Conservation (phyloP, 805 yeast genomes). For the Komagataella mondaviorum region DNA sequence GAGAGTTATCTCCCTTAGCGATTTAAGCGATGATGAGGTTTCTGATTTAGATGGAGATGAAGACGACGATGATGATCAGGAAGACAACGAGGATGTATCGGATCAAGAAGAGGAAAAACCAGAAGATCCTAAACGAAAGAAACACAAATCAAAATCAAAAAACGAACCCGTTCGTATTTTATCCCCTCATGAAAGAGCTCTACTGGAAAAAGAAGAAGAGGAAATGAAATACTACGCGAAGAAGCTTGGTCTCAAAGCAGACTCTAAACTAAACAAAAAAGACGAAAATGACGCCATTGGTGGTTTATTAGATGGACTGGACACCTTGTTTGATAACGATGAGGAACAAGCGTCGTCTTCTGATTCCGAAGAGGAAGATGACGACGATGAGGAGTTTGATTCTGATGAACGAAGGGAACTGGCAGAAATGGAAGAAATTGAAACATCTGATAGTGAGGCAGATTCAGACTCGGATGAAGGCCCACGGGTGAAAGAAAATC, state of each 20-base stretch:
- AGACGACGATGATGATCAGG: slow-evolving; percentile 5
- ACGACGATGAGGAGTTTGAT: slow-evolving; percentile 12
- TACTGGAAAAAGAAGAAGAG: slow-evolving; percentile 49
- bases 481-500: slow-evolving; percentile 45
- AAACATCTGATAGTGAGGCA: slow-evolving; percentile 10
- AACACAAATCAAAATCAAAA: slow-evolving; percentile 4
- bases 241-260: slow-evolving; percentile 55
- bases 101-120: slow-evolving; percentile 7
- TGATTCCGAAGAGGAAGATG: slow-evolving; percentile 3
- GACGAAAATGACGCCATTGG: slow-evolving; percentile 70
- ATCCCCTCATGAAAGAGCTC: slow-evolving; percentile 32
- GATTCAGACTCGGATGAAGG: slow-evolving; percentile 13
- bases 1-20: slow-evolving; percentile 7
- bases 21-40: slow-evolving; percentile 6
- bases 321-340: slow-evolving; percentile 23
- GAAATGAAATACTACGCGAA: slow-evolving; percentile 78
- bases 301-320: slow-evolving; percentile 72
- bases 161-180: slow-evolving; percentile 9
- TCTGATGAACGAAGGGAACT: slow-evolving; percentile 17
- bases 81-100: slow-evolving; percentile 13
- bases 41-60: slow-evolving; percentile 5
- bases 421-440: slow-evolving; percentile 18
- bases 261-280: slow-evolving; percentile 31
- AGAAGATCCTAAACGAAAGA: slow-evolving; percentile 7
- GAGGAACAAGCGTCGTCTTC: slow-evolving; percentile 3